Evolutionary conservation across 768 basidiomycete genomes (phyloP).

Genomic region (Rhizopogon vinicolor): DNA sequence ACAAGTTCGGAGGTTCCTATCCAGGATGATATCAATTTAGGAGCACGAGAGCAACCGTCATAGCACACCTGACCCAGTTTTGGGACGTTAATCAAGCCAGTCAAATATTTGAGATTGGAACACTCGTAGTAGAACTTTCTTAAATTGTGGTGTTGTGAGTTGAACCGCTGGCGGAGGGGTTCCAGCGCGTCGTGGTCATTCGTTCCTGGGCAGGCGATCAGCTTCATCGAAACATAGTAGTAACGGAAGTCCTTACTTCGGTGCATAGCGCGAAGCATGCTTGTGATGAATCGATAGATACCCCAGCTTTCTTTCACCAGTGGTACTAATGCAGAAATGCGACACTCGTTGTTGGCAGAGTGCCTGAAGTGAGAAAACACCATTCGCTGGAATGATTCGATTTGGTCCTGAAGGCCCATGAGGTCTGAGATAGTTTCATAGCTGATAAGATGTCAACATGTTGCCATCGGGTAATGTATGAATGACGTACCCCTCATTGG

Average conservation of each 20-base stretch:
- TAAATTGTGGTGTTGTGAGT: conserved; percentile 86
- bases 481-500: conserved; percentile 87
- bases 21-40: conserved; percentile 4
- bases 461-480: conserved; percentile 2
- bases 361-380: conserved; percentile 92
- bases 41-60: neutral
- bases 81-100: conserved; percentile 96
- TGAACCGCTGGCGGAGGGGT: conserved; percentile 83
- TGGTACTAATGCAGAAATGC: conserved; percentile 93
- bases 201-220: conserved; percentile 55
- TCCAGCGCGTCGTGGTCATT: conserved; percentile 86
- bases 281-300: conserved; percentile 97
- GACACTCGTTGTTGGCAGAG: conserved; percentile 93
- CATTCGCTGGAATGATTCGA: conserved; percentile 97
- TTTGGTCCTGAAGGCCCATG: conserved; percentile 97
- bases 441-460: conserved; percentile 35
- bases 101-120: conserved; percentile 96
- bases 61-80: conserved; percentile 79
- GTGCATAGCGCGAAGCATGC: conserved; percentile 97
- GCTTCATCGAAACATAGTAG: neutral
- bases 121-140: conserved; percentile 99
- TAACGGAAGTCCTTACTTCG: conserved; percentile 52
- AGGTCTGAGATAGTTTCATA: conserved; percentile 98
- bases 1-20: conserved; percentile 94
- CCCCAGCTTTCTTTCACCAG: conserved; percentile 99